Evolutionary conservation across 2,329 filamentous ascomycete genomes (phyloP).

Genomic region (Paracorniculantispora psalliotae): DNA sequence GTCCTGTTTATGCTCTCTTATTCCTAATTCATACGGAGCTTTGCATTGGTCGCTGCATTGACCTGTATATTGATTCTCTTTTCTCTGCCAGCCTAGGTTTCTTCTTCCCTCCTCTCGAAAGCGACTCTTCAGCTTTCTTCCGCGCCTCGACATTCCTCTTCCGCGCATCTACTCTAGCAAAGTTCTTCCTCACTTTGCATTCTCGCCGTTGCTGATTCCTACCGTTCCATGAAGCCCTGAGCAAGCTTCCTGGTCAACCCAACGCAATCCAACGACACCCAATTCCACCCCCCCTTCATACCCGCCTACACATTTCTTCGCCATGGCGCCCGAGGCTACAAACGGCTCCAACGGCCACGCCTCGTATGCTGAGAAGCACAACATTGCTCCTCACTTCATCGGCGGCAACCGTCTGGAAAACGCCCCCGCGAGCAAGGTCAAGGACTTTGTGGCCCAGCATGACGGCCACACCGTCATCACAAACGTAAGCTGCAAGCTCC

Average conservation of each 20-base stretch:
- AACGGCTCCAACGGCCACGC: constrained; percentile 51
- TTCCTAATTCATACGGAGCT: neutral
- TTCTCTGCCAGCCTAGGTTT: constrained; percentile 9
- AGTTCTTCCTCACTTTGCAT: constrained; percentile 21
- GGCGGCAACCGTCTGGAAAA: constrained; percentile 84
- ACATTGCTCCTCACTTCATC: constrained; percentile 89
- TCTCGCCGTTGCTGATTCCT: neutral
- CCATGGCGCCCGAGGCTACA: constrained; percentile 44
- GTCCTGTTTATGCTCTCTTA: constrained; percentile 8
- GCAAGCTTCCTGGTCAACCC: constrained; percentile 4
- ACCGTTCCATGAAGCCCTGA: constrained; percentile 8
- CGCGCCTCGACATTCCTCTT: neutral
- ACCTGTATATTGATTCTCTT: constrained; percentile 1
- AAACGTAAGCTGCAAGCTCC: constrained; percentile 61
- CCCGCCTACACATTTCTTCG: constrained; percentile 26
- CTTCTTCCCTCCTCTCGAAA: neutral
- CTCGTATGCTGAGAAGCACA: constrained; percentile 75
- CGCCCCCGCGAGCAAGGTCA: constrained; percentile 79
- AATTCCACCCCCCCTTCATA: constrained; percentile 5
- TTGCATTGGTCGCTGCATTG: constrained; percentile 1
- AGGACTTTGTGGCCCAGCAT: constrained; percentile 87
- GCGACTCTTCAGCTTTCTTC: neutral
- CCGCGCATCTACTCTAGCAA: neutral
- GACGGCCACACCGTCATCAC: constrained; percentile 98
- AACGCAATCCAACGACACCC: constrained; percentile 4